phyloP scores from a whole-genome alignment of 805 yeast species.

The Maudiozyma serrabonitensis region DNA sequence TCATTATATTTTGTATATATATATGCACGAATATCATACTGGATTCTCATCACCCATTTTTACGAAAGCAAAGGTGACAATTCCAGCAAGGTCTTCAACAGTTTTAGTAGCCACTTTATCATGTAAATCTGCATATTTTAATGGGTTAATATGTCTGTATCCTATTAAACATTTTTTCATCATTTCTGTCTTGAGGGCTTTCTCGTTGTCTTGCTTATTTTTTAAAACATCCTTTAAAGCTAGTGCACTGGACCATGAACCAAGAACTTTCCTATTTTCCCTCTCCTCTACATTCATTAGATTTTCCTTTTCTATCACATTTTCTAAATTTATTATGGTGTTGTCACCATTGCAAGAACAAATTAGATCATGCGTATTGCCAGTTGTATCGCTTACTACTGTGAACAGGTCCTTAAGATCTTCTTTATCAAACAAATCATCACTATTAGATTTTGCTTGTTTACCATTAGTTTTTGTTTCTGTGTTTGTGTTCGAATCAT shows the following conservation, averaged over 20 bases:
- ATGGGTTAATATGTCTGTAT: conserved; percentile 56
- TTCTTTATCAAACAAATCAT: conserved; percentile 55
- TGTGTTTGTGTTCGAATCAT: conserved; percentile 10
- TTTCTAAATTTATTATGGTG: conserved; percentile 15
- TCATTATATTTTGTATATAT: no score
- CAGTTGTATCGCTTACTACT: conserved; percentile 37
- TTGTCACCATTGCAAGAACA: conserved; percentile 57
- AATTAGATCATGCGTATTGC: conserved; percentile 73
- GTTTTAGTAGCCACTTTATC: conserved; percentile 16
- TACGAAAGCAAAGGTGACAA: conserved; percentile 22
- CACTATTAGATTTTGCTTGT: conserved; percentile 28
- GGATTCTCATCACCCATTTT: conserved; percentile 10
- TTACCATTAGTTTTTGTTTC: no score
- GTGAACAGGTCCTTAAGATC: conserved; percentile 73
- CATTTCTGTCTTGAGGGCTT: conserved; percentile 30
- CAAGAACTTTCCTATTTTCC: background rate
- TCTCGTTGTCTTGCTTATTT: conserved; percentile 12
- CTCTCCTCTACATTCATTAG: conserved; percentile 8
- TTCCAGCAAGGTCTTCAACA: conserved; percentile 7
- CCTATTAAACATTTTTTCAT: conserved; percentile 52
- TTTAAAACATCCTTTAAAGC: conserved; percentile 27
- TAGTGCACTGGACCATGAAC: conserved; percentile 51
- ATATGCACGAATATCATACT: no score
- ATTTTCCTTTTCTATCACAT: conserved; percentile 1
- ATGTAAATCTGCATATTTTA: conserved; percentile 3